These are phyloP conservation scores for Colletotrichum sp. DNA, from an alignment of 2,329 filamentous ascomycete species.

Conservation along the genomic window DNA sequence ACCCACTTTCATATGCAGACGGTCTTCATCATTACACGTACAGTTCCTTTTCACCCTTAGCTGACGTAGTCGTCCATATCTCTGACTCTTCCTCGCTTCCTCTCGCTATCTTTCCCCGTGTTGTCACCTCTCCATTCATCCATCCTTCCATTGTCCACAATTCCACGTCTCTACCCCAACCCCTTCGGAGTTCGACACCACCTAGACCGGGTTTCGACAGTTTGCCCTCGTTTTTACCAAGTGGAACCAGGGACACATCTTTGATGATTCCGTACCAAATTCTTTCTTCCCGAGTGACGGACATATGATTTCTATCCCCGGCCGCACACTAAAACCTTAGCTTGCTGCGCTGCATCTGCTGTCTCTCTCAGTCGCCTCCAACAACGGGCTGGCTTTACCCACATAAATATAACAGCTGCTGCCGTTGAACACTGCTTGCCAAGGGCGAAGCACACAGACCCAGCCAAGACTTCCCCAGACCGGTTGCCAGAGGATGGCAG, in stretches of 20 bases:
- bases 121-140: background rate
- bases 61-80: background rate
- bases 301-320: background rate
- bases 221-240: background rate
- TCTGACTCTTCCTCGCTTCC: background rate
- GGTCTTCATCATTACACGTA: conserved; percentile 4
- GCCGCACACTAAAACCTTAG: background rate
- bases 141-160: background rate
- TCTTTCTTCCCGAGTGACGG: background rate
- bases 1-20: background rate
- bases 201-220: background rate
- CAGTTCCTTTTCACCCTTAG: background rate
- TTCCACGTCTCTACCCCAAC: background rate
- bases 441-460: background rate
- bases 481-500: conserved; percentile 19
- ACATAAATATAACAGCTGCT: background rate
- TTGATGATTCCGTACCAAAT: background rate
- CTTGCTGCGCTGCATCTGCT: background rate
- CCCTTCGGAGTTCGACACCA: background rate
- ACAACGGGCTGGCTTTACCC: background rate
- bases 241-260: background rate
- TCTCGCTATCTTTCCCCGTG: background rate
- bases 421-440: background rate
- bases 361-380: background rate
- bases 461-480: background rate